Evolutionary conservation across 2,329 filamentous ascomycete genomes (phyloP).

Genomic region (Trichoderma semiorbis): DNA sequence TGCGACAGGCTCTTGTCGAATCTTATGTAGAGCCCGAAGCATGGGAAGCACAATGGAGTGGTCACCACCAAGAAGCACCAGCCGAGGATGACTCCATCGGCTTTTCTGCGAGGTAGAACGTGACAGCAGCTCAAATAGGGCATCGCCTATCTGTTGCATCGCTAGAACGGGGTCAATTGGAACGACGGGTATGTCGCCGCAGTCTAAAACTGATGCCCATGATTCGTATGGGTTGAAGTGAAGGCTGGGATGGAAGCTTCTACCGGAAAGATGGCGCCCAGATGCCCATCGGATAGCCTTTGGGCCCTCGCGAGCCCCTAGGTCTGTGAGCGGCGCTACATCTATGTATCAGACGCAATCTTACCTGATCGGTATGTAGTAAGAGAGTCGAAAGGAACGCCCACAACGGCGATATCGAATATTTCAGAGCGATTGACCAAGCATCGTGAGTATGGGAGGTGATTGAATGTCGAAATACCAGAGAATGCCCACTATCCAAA

Average conservation of each 20-base stretch:
- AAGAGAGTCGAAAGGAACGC: neutral
- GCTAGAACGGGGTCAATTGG: neutral
- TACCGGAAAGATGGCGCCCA: neutral
- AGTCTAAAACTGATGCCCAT: neutral
- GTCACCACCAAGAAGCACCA: neutral
- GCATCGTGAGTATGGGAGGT: neutral
- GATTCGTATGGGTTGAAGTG: neutral
- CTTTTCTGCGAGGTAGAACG: neutral
- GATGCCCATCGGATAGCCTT: neutral
- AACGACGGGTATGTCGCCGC: neutral
- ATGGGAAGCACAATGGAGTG: neutral
- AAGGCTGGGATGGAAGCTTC: neutral
- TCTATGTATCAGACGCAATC: neutral
- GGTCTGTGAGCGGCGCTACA: neutral
- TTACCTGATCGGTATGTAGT: neutral
- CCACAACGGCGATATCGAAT: neutral
- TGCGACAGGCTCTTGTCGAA: neutral
- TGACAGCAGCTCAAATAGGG: neutral
- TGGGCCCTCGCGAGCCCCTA: neutral
- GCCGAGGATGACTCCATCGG: neutral
- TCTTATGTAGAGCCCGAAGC: neutral
- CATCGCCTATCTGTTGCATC: neutral
- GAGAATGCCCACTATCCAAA: neutral
- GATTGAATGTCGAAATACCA: neutral
- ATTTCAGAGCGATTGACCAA: neutral